Evolutionary conservation across 2,329 filamentous ascomycete species (phyloP).

Genomic region (Alternaria sp.): DNA sequence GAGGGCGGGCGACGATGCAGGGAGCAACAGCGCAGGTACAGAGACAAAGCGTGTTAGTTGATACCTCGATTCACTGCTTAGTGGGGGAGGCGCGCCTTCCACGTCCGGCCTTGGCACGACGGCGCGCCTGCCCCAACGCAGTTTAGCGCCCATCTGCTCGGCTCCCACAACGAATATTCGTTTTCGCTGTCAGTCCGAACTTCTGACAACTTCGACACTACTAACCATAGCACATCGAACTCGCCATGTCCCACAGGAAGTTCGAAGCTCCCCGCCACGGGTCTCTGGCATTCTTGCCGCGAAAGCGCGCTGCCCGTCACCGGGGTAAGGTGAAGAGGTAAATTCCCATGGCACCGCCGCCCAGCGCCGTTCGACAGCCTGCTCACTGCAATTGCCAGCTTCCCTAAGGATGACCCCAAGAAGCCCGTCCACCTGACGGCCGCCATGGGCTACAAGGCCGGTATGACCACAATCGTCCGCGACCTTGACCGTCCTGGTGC

Average conservation of each 20-base stretch:
- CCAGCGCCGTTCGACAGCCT: constrained; percentile 27
- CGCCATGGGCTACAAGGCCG: constrained; percentile 99
- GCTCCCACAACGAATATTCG: constrained; percentile 22
- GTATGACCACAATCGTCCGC: constrained; percentile 99
- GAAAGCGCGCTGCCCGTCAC: constrained; percentile 92
- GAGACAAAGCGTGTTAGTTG: constrained; percentile 32
- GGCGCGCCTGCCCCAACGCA: constrained; percentile 2
- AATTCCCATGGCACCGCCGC: constrained; percentile 60
- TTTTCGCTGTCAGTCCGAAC: constrained; percentile 20
- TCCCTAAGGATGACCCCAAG: constrained; percentile 99
- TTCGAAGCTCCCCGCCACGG: constrained; percentile 94
- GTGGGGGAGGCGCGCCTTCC: constrained; percentile 9
- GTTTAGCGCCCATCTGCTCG: constrained; percentile 11
- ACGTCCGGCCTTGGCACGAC: background rate
- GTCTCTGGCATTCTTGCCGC: constrained; percentile 65
- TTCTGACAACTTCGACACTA: constrained; percentile 40
- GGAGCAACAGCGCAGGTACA: constrained; percentile 37
- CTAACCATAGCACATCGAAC: constrained; percentile 49
- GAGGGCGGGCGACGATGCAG: constrained; percentile 33
- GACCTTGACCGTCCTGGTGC: constrained; percentile 98
- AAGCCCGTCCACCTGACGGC: constrained; percentile 99
- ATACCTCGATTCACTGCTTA: constrained; percentile 25
- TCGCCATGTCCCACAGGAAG: constrained; percentile 67
- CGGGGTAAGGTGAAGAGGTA: constrained; percentile 98
- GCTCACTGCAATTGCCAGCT: constrained; percentile 64